Percentiles rank a stretch among this genome's conserved stretches.
Conservation (phyloP, 2,329 filamentous ascomycete species). For the Fulvia fulva region DNA sequence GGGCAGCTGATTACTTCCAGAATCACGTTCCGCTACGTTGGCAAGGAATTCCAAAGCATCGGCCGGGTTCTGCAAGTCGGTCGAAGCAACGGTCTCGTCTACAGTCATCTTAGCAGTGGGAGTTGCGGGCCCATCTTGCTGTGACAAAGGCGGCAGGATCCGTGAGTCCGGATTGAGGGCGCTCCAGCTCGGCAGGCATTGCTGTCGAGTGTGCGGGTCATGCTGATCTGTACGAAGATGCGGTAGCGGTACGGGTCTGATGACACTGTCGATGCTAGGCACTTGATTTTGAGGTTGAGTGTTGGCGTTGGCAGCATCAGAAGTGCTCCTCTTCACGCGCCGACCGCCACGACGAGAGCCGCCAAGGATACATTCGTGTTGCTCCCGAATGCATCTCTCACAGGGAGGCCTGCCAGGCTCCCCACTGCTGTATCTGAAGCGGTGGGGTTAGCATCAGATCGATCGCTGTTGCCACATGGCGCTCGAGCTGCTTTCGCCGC, state of each 20-base stretch:
- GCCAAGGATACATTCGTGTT: conserved; percentile 33
- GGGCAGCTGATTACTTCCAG: conserved; percentile 26
- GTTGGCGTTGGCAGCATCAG: not conserved
- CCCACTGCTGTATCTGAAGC: conserved; percentile 29
- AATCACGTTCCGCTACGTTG: conserved; percentile 32
- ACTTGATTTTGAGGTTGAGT: conserved; percentile 6
- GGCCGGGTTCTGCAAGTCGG: conserved; percentile 33
- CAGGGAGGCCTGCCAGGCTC: conserved; percentile 31
- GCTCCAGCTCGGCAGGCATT: conserved; percentile 21
- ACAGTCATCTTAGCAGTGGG: conserved; percentile 30
- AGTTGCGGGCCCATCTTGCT: conserved; percentile 22
- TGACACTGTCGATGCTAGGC: conserved; percentile 19
- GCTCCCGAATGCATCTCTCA: conserved; percentile 33
- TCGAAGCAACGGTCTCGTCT: conserved; percentile 31
- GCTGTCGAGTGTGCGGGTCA: conserved; percentile 14
- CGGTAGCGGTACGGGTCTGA: conserved; percentile 13
- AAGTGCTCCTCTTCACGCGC: conserved; percentile 27
- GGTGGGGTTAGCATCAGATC: conserved; percentile 5
- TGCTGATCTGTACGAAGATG: conserved; percentile 15
- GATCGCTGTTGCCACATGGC: conserved; percentile 1
- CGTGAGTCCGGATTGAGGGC: conserved; percentile 25
- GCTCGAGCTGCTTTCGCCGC: not conserved
- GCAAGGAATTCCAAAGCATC: conserved; percentile 34
- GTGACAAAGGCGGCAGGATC: conserved; percentile 25
- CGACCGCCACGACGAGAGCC: conserved; percentile 31